Percentiles rank a stretch among this genome's conserved stretches.
Conservation (phyloP, 1,139 yeast genomes). For the Casaregolazyma lundiana region DNA sequence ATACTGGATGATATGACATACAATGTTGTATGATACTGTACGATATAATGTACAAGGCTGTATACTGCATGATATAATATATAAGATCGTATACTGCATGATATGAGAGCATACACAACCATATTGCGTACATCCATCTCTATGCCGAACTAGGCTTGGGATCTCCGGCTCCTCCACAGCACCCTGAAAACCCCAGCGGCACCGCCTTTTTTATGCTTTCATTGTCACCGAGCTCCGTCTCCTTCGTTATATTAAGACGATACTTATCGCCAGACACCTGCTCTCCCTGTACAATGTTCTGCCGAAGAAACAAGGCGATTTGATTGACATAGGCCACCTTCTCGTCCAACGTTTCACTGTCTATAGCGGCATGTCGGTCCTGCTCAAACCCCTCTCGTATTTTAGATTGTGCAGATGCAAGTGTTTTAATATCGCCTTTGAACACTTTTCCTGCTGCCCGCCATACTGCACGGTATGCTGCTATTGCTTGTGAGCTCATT, state of each 20-base stretch:
- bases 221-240: constrained; percentile 89
- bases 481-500: too few relatives aligned
- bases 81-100: too few relatives aligned
- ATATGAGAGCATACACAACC: too few relatives aligned
- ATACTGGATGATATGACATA: too few relatives aligned
- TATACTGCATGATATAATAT: too few relatives aligned
- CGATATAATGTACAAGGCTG: too few relatives aligned
- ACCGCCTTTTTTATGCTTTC: constrained; percentile 45
- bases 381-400: constrained; percentile 56
- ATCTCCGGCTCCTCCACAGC: constrained; percentile 9
- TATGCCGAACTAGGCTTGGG: constrained; percentile 2
- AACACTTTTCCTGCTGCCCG: constrained; percentile 73
- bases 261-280: constrained; percentile 40
- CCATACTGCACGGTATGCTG: constrained; percentile 64
- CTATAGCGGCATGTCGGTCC: constrained; percentile 37
- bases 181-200: constrained; percentile 12
- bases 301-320: constrained; percentile 59
- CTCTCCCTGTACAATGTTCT: constrained; percentile 82
- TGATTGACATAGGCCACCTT: constrained; percentile 52
- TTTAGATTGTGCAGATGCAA: constrained; percentile 51
- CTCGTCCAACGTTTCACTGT: constrained; percentile 46
- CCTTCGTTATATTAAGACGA: constrained; percentile 63
- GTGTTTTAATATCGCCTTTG: constrained; percentile 47
- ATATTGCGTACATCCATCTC: neutral
- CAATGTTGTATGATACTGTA: neutral